Percentiles rank a stretch among this genome's conserved stretches.
Conservation (phyloP, 164 flowering plant genomes). For the Vitis cinerea region DNA sequence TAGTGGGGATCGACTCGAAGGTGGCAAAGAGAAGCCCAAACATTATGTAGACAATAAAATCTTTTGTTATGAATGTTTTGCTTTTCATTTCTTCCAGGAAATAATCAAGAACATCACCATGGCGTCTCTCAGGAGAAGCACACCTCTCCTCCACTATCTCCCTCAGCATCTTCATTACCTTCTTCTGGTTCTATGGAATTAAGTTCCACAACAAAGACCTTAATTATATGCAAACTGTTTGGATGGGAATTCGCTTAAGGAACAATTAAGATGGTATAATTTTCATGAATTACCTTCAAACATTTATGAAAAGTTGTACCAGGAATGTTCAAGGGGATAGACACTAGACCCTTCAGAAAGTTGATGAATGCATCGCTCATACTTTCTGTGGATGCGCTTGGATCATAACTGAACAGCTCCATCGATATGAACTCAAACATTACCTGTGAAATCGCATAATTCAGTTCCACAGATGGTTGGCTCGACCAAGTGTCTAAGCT, state of each 20-base stretch:
- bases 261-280: no score
- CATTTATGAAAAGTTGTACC: conserved; percentile 28
- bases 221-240: no score
- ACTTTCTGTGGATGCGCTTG: neutral
- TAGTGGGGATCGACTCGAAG: conserved; percentile 25
- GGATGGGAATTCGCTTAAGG: no score
- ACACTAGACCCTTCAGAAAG: conserved; percentile 5
- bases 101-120: conserved; percentile 30
- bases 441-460: conserved; percentile 5
- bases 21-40: conserved; percentile 27
- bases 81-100: conserved; percentile 21
- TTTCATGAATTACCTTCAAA: conserved; percentile 7
- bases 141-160: conserved; percentile 20
- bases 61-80: conserved; percentile 25
- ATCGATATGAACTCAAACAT: conserved; percentile 14
- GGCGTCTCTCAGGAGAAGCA: conserved; percentile 10
- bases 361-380: conserved; percentile 3
- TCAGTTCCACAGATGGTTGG: no score
- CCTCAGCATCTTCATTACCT: conserved; percentile 3
- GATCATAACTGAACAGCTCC: conserved; percentile 15
- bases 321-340: conserved; percentile 26
- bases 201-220: no score
- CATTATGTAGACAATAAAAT: conserved; percentile 22
- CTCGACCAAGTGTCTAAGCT: no score
- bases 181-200: conserved; percentile 10